Evolutionary conservation across 768 basidiomycete genomes (phyloP).

Genomic region (Gloeophyllum trabeum): DNA sequence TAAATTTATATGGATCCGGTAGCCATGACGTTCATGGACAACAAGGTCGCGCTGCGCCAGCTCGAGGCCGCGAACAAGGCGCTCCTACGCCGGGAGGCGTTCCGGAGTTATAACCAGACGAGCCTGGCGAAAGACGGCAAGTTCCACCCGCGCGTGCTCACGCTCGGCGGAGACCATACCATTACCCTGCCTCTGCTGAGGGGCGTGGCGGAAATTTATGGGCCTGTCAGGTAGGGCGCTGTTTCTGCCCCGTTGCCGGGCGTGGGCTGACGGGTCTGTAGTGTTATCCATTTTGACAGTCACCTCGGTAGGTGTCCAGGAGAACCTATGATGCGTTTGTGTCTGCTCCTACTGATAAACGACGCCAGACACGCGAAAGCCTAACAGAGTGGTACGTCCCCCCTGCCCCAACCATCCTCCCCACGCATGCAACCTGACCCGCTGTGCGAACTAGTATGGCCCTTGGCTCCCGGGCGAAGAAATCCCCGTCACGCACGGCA

Average conservation of each 20-base stretch:
- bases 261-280: too few relatives aligned
- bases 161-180: constrained; percentile 19
- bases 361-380: constrained; percentile 12
- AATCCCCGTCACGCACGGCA: constrained; percentile 18
- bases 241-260: too few relatives aligned
- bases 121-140: constrained; percentile 20
- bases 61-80: constrained; percentile 18
- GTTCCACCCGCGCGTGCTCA: constrained; percentile 21
- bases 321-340: not conserved
- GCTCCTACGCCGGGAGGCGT: constrained; percentile 8
- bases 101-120: constrained; percentile 6
- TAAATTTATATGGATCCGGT: not conserved
- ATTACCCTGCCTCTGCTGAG: constrained; percentile 20
- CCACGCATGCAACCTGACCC: not conserved
- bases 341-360: not conserved
- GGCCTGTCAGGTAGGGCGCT: constrained; percentile 17
- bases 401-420: not conserved
- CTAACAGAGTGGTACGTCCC: constrained; percentile 4
- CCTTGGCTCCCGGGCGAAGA: constrained; percentile 20
- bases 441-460: constrained; percentile 4
- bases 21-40: constrained; percentile 16
- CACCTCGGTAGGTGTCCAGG: constrained; percentile 15
- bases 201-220: constrained; percentile 17
- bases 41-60: constrained; percentile 20
- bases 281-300: constrained; percentile 22